Conservation (phyloP, 257 asterid genomes). For the Solanum okadae region DNA sequence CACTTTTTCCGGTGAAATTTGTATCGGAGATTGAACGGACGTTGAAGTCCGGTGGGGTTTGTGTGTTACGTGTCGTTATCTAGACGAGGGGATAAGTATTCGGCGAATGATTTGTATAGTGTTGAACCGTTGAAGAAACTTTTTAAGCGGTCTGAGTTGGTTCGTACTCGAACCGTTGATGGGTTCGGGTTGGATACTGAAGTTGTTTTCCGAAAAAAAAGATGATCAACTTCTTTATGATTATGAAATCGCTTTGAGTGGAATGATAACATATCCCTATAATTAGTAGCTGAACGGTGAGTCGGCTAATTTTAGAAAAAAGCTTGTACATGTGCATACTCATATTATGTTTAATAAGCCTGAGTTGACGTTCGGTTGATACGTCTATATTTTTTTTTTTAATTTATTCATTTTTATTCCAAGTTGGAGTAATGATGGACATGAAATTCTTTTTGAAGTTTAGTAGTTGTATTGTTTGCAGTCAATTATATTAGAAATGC, state of each 20-base stretch:
- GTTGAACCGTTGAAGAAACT: conserved; percentile 63
- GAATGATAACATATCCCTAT: too few relatives aligned
- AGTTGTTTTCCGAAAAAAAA: conserved; percentile 57
- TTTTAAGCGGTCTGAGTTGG: conserved; percentile 53
- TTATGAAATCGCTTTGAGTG: not conserved
- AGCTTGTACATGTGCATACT: too few relatives aligned
- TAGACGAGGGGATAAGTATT: conserved; percentile 66
- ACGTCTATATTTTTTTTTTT: too few relatives aligned
- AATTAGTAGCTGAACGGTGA: too few relatives aligned
- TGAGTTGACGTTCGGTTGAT: too few relatives aligned
- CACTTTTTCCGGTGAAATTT: conserved; percentile 72
- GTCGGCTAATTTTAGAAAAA: not conserved
- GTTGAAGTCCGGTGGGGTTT: conserved; percentile 53
- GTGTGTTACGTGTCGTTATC: conserved; percentile 66
- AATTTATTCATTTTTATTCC: too few relatives aligned
- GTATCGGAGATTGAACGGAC: conserved; percentile 86
- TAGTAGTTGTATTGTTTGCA: not conserved
- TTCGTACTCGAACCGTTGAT: conserved; percentile 46
- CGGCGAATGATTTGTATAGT: conserved; percentile 80
- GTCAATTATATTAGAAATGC: not conserved
- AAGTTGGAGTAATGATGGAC: not conserved
- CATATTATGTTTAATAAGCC: too few relatives aligned
- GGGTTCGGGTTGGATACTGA: conserved; percentile 92
- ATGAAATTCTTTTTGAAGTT: too few relatives aligned
- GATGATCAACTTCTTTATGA: not conserved